Conservation (phyloP, 106 monocot species). For the Phalaenopsis equestris region DNA sequence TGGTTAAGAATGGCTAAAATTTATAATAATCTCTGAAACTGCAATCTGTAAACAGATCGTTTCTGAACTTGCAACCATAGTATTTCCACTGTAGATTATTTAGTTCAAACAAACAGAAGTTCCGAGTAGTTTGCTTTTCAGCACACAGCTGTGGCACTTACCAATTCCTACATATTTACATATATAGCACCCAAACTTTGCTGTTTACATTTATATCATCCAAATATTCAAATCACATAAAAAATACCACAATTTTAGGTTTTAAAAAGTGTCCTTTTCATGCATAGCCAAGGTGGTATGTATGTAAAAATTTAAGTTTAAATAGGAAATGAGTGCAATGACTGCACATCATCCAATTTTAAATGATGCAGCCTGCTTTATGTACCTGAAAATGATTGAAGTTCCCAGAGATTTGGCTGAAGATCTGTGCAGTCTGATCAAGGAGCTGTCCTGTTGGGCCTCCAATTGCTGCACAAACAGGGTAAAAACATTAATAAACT, state of each 20-base stretch:
- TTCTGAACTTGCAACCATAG: not conserved
- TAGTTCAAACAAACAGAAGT: not conserved
- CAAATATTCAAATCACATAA: too few species aligned
- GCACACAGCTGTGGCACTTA: too few species aligned
- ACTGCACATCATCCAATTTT: not conserved
- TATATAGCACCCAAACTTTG: too few species aligned
- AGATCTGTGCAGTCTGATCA: constrained; percentile 60
- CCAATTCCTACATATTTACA: too few species aligned
- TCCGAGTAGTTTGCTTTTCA: not conserved
- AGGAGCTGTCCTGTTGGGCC: constrained; percentile 77
- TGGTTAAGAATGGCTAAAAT: not conserved
- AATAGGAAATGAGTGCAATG: not conserved
- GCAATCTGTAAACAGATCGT: not conserved
- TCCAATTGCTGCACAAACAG: constrained; percentile 59
- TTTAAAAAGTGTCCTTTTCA: too few species aligned
- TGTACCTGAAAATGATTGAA: constrained; percentile 68
- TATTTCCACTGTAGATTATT: not conserved
- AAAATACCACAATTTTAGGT: too few species aligned
- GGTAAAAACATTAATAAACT: constrained; percentile 7
- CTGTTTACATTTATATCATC: too few species aligned
- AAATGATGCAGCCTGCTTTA: not conserved
- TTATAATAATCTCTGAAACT: not conserved
- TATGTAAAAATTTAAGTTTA: not conserved
- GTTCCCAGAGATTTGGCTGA: constrained; percentile 71
- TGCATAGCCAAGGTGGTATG: too few species aligned